Evolutionary conservation across 805 yeast genomes (phyloP).

Genomic region (Candida montana): DNA sequence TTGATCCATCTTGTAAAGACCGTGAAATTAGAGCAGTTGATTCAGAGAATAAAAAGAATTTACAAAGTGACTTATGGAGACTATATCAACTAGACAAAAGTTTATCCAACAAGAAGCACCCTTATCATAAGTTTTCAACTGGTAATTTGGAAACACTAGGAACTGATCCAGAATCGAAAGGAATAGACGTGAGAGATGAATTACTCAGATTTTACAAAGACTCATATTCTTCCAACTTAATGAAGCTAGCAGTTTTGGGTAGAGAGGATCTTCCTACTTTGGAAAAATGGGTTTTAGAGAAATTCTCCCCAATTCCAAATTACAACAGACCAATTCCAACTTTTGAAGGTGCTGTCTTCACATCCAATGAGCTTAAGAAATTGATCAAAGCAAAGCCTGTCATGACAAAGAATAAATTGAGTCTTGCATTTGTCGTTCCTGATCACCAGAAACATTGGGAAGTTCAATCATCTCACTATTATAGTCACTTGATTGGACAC

Average conservation of each 20-base stretch:
- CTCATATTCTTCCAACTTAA: slow-evolving; percentile 79
- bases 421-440: slow-evolving; percentile 70
- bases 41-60: slow-evolving; percentile 90
- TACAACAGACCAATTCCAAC: slow-evolving; percentile 24
- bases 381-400: slow-evolving; percentile 72
- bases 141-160: slow-evolving; percentile 79
- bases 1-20: slow-evolving; percentile 68
- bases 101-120: slow-evolving; percentile 69
- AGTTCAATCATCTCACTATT: slow-evolving; percentile 63
- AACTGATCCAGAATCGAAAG: slow-evolving; percentile 51
- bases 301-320: slow-evolving; percentile 61
- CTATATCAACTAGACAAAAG: slow-evolving; percentile 78
- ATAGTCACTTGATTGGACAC: slow-evolving; percentile 84
- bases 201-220: slow-evolving; percentile 66
- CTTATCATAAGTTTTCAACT: slow-evolving; percentile 83
- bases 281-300: slow-evolving; percentile 61
- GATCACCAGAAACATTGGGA: slow-evolving; percentile 65
- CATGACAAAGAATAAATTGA: slow-evolving; percentile 67
- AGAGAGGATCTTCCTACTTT: slow-evolving; percentile 71
- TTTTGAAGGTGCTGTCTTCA: slow-evolving; percentile 45
- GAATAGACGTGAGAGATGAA: slow-evolving; percentile 75
- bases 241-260: slow-evolving; percentile 84
- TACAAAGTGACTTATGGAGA: slow-evolving; percentile 89
- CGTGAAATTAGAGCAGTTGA: slow-evolving; percentile 93
- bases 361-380: slow-evolving; percentile 43